phyloP scores from a whole-genome alignment of 2,329 filamentous ascomycete genomes.

The Diaporthe citri region DNA sequence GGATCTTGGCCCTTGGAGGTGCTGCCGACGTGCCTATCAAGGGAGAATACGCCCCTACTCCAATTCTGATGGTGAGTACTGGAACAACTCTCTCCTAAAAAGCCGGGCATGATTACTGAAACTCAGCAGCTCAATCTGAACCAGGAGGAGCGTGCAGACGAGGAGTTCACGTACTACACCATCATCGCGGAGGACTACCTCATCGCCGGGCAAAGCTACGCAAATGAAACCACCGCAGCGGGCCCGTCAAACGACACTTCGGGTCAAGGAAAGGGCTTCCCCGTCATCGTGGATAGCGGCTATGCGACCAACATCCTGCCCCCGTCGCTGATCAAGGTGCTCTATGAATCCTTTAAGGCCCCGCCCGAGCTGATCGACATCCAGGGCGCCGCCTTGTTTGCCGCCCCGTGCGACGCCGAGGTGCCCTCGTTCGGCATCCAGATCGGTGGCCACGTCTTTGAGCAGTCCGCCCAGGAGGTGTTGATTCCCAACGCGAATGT shows the following conservation, averaged over 20 bases:
- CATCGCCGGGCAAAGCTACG: conserved; percentile 26
- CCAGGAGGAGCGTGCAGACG: conserved; percentile 9
- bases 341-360: conserved; percentile 45
- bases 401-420: conserved; percentile 46
- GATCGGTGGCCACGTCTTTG: conserved; percentile 45
- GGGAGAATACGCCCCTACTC: conserved; percentile 27
- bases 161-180: conserved; percentile 37
- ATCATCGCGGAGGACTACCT: conserved; percentile 37
- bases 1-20: conserved; percentile 30
- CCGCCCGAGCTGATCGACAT: conserved; percentile 42
- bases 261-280: background rate
- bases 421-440: conserved; percentile 47
- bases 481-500: conserved; percentile 45
- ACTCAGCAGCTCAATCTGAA: conserved; percentile 16
- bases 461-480: conserved; percentile 45
- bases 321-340: conserved; percentile 40
- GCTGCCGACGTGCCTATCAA: conserved; percentile 24
- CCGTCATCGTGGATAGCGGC: conserved; percentile 38
- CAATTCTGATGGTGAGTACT: conserved; percentile 32
- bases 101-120: background rate
- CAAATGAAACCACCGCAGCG: background rate
- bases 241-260: background rate
- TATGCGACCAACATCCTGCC: conserved; percentile 33
- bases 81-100: too few species aligned
- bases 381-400: conserved; percentile 42